These are phyloP conservation scores for Phoenix dactylifera DNA, from an alignment of 176 grass and related monocot genomes.

Conservation along the genomic window DNA sequence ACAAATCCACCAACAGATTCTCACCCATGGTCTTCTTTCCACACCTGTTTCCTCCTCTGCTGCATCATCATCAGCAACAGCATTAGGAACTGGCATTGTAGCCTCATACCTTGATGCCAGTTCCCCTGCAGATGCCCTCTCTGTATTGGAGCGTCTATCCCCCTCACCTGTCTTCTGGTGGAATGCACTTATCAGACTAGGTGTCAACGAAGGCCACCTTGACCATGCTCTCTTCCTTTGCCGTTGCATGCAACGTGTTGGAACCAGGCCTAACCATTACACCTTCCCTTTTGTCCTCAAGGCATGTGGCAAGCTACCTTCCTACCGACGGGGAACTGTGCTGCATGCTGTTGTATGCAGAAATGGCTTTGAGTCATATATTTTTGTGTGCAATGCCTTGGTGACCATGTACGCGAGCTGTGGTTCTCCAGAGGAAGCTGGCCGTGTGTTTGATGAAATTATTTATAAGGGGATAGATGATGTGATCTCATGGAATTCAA, in stretches of 20 bases:
- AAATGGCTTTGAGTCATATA: constrained; percentile 59
- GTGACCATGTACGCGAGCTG: constrained; percentile 65
- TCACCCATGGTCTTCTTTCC: constrained; percentile 8
- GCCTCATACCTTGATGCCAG: constrained; percentile 9
- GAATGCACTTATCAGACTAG: constrained; percentile 56
- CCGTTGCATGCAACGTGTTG: constrained; percentile 49
- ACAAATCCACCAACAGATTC: constrained; percentile 16
- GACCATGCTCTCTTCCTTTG: constrained; percentile 43
- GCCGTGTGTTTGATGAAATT: constrained; percentile 63
- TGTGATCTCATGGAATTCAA: constrained; percentile 86
- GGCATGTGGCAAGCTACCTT: constrained; percentile 66
- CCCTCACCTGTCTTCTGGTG: constrained; percentile 55
- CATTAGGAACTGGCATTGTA: constrained; percentile 14
- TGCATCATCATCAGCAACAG: background rate
- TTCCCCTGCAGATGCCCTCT: constrained; percentile 27
- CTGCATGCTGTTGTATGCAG: constrained; percentile 58
- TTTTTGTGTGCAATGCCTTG: constrained; percentile 71
- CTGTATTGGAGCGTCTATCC: constrained; percentile 36
- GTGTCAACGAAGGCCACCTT: constrained; percentile 49
- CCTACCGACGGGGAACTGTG: constrained; percentile 45
- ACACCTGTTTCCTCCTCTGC: background rate
- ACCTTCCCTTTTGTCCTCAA: constrained; percentile 73
- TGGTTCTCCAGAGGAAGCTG: constrained; percentile 51
- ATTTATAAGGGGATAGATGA: constrained; percentile 57
- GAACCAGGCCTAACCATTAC: constrained; percentile 60